A percentile compares a stretch with the other conserved stretches of the same genome.
Conservation (phyloP, 768 basidiomycete genomes). For the Rhodotorula sphaerocarpa region DNA sequence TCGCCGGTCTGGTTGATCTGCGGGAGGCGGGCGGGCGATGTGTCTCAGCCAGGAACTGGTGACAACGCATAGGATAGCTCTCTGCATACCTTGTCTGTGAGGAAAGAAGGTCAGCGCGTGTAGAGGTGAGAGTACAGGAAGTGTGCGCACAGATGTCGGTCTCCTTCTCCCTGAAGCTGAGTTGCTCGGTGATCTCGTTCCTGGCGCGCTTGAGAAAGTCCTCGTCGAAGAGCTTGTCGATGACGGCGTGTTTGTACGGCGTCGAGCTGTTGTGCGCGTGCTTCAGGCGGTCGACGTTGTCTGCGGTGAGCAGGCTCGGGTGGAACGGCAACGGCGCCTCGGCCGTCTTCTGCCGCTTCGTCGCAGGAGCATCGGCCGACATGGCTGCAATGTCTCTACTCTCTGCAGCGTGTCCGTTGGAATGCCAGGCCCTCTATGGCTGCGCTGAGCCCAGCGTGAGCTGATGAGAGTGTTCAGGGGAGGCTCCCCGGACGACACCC, state of each 20-base stretch:
- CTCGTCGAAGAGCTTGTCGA: constrained; percentile 75
- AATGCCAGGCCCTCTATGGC: too few species aligned
- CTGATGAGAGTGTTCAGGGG: neutral
- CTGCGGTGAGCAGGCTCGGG: constrained; percentile 6
- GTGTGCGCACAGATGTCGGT: constrained; percentile 93
- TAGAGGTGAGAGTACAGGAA: constrained; percentile 4
- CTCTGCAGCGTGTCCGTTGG: too few species aligned
- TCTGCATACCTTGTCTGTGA: constrained; percentile 11
- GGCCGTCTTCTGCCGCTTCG: constrained; percentile 24
- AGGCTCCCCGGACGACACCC: too few species aligned
- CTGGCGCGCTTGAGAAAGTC: constrained; percentile 70
- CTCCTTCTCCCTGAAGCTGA: constrained; percentile 85
- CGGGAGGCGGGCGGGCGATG: too few species aligned
- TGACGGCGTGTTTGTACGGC: constrained; percentile 53
- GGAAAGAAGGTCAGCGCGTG: neutral
- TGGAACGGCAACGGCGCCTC: constrained; percentile 23
- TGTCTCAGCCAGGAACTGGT: neutral
- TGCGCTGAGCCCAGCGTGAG: too few species aligned
- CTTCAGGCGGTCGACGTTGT: constrained; percentile 14
- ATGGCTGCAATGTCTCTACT: neutral
- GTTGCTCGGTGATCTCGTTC: constrained; percentile 69
- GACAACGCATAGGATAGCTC: too few species aligned
- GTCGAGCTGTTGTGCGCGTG: constrained; percentile 13
- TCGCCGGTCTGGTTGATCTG: constrained; percentile 97
- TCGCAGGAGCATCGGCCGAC: constrained; percentile 3